Percentiles rank a stretch among this genome's conserved stretches.
phyloP scores from a whole-genome alignment of 1,284 basidiomycete species.

The Cryptococcus deneoformans region DNA sequence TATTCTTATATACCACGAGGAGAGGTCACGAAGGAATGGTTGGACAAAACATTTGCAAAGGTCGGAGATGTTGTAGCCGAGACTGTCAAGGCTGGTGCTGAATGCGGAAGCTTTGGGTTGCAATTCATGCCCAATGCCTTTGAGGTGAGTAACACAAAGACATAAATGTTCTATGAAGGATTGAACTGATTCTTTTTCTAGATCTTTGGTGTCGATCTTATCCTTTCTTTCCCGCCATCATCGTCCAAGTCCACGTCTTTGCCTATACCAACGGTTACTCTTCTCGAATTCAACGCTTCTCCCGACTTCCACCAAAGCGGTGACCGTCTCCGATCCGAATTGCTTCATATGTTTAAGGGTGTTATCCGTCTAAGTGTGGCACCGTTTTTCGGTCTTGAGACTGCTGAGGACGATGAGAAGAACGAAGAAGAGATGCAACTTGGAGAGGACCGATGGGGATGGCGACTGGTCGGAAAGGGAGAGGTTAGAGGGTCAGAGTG shows the following conservation, averaged over 20 bases:
- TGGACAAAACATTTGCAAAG: constrained; percentile 60
- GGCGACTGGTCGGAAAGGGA: constrained; percentile 44
- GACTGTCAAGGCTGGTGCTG: constrained; percentile 78
- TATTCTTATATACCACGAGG: constrained; percentile 40
- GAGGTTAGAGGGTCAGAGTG: constrained; percentile 30
- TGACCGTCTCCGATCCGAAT: constrained; percentile 65
- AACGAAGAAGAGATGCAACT: constrained; percentile 21
- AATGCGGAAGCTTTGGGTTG: constrained; percentile 55
- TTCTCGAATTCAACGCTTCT: constrained; percentile 92
- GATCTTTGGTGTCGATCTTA: constrained; percentile 86
- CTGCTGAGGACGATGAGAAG: constrained; percentile 8
- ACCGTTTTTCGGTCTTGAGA: constrained; percentile 55
- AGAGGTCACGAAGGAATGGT: constrained; percentile 50
- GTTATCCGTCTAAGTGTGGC: constrained; percentile 67
- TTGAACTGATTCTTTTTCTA: constrained; percentile 5
- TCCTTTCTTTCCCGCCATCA: constrained; percentile 62
- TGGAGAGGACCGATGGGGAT: constrained; percentile 40
- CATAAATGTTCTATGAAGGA: too few species aligned
- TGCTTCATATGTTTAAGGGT: constrained; percentile 73
- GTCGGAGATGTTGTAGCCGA: constrained; percentile 69
- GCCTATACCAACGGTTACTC: constrained; percentile 58
- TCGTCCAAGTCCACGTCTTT: constrained; percentile 39
- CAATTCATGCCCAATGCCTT: constrained; percentile 89
- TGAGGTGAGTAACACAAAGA: constrained; percentile 55
- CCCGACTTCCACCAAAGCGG: constrained; percentile 96